Conservation (phyloP, 2,329 filamentous ascomycete genomes). For the Monosporascus sp. region DNA sequence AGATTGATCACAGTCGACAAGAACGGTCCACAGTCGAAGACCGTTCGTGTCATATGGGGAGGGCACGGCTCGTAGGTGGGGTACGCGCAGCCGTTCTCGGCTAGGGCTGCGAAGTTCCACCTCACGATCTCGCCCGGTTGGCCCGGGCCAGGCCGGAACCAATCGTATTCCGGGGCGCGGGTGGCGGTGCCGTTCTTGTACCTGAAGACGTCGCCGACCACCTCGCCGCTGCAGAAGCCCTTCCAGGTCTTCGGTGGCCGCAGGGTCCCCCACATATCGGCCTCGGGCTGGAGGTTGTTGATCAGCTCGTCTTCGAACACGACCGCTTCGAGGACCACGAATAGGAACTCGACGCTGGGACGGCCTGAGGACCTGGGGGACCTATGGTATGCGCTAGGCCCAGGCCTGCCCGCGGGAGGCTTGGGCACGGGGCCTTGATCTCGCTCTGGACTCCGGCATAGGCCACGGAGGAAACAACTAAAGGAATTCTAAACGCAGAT, state of each 20-base stretch:
- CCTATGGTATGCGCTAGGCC: too few species aligned
- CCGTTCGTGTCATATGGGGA: background rate
- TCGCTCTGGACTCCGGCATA: too few species aligned
- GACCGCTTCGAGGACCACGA: background rate
- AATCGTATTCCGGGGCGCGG: background rate
- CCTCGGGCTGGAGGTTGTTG: background rate
- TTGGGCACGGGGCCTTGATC: too few species aligned
- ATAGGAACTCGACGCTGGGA: background rate
- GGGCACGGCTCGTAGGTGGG: background rate
- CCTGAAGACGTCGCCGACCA: background rate
- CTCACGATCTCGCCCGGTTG: background rate
- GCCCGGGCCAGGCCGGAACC: background rate
- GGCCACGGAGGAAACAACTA: too few species aligned
- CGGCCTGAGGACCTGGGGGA: too few species aligned
- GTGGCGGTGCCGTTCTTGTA: background rate
- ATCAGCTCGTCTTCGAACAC: background rate
- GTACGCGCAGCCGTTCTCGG: background rate
- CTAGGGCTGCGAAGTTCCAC: background rate
- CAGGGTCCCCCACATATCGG: background rate
- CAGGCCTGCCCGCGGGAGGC: too few species aligned
- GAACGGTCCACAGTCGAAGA: constrained; percentile 1
- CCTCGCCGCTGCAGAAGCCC: background rate
- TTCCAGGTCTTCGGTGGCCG: background rate
- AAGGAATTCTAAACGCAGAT: too few species aligned
- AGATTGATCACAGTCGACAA: background rate